Evolutionary conservation across 768 basidiomycete species (phyloP), one percentile per base, ranked within the genome.

Genomic region (Strobilomyces dryophilus): DNA sequence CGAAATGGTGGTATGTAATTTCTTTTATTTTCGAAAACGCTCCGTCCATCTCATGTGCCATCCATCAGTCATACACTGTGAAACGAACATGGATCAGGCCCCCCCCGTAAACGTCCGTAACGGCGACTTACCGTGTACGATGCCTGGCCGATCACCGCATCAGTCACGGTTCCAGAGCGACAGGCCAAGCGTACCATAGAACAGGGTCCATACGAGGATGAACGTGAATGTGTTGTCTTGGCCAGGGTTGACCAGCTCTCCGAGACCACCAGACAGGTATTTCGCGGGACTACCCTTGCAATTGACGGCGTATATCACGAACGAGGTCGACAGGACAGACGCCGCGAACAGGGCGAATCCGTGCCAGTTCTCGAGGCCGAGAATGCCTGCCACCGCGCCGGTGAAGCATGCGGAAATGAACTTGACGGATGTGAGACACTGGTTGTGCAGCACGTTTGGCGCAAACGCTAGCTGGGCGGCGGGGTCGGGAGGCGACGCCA

Each of bases 171-270:
- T 5, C 43, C 39, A 53, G 32, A 57, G 27, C 45, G 45, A 49
- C 39, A 29, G 27, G 12, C 20, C 31, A 21, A 14, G 72, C 87
- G 54, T 61, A 92, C 90, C 94, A 67, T 90, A 95, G 68, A 94
- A 89, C 51, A 95, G 74, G 34, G 94, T 98, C 94, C 94, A 98
- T 20, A 89, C 86, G 27, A 97, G 80, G 53, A 98, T 80, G 63
- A 95, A 98, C 4, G 92, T 91, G 63, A 92, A 91, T 17, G 86
- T 74, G 58, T 92, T 94, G 70, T 97, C 94, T 70, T 93, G 89
- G 10, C 92, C 92, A 0, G 94, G 87, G 56, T 87, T 92, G 44
- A 85, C 72, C 35, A 95, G 71, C 50, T 88, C 88, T 69, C 76
- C 71, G 54, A 81, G 63, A 2, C 87, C 87, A 5, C 83, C 82